These are phyloP conservation scores for Candida sonorensis DNA, from an alignment of 805 yeast genomes.

Conservation along the genomic window DNA sequence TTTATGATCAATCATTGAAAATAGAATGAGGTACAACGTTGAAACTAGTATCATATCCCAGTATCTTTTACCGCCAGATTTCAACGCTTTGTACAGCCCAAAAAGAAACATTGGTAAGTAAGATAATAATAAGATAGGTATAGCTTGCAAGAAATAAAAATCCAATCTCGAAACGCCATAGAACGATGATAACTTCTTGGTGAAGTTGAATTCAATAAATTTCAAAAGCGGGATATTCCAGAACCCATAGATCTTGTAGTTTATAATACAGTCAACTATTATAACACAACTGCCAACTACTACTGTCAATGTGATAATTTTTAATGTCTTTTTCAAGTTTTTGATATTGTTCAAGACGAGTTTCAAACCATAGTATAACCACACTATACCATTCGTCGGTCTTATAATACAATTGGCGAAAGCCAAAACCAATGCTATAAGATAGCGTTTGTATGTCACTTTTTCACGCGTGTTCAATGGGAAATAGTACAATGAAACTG, in stretches of 20 bases:
- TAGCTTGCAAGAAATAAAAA: conserved; percentile 75
- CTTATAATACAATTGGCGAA: conserved; percentile 62
- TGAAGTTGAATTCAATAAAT: conserved; percentile 73
- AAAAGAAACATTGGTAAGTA: conserved; percentile 54
- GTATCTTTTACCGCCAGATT: no score
- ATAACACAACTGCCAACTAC: conserved; percentile 20
- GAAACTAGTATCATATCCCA: conserved; percentile 20
- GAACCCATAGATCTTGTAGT: conserved; percentile 52
- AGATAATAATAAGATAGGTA: conserved; percentile 69
- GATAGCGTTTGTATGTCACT: neutral
- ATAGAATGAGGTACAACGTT: conserved; percentile 41
- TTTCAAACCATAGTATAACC: conserved; percentile 56
- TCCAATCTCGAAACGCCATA: conserved; percentile 84
- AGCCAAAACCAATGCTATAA: conserved; percentile 38
- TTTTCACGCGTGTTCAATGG: conserved; percentile 20
- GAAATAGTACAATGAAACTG: conserved; percentile 62
- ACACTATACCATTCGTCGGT: conserved; percentile 77
- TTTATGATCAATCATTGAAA: conserved; percentile 72
- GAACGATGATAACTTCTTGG: conserved; percentile 65
- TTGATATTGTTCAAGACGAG: no score
- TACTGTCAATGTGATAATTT: no score
- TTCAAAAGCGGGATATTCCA: conserved; percentile 57
- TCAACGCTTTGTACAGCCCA: conserved; percentile 27
- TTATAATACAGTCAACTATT: conserved; percentile 37
- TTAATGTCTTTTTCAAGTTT: no score